Conservation (phyloP, 2,329 filamentous ascomycete species). For the Tetracladium maxilliforme region DNA sequence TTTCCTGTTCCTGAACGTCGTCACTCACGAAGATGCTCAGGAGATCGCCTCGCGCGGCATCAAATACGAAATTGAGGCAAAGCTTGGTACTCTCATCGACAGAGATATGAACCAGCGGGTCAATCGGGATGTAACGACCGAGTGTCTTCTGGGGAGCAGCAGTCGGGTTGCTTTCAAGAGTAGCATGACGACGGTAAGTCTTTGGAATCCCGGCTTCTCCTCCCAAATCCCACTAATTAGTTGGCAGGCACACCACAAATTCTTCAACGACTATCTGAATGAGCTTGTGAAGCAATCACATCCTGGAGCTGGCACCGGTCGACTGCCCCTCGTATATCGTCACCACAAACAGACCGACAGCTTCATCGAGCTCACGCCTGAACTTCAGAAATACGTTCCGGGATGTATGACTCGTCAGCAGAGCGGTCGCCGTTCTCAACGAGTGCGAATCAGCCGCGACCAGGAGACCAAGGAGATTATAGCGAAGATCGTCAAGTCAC, state of each 20-base stretch:
- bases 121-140: slow-evolving; percentile 49
- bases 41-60: slow-evolving; percentile 50
- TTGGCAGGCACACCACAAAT: slow-evolving; percentile 59
- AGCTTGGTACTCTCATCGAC: slow-evolving; percentile 71
- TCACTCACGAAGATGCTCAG: slow-evolving; percentile 49
- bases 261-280: slow-evolving; percentile 78
- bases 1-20: slow-evolving; percentile 61
- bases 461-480: slow-evolving; percentile 55
- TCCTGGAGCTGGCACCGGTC: slow-evolving; percentile 18
- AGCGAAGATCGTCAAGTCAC: slow-evolving; percentile 79
- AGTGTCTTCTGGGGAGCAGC: slow-evolving; percentile 51
- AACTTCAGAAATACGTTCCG: slow-evolving; percentile 45
- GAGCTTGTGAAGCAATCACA: slow-evolving; percentile 42
- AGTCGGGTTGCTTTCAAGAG: slow-evolving; percentile 61
- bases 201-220: too few relatives aligned
- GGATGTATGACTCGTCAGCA: slow-evolving; percentile 47
- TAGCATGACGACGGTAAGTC: slow-evolving; percentile 76
- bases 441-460: slow-evolving; percentile 64
- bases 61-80: slow-evolving; percentile 86
- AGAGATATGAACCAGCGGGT: slow-evolving; percentile 57
- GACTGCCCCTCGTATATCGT: slow-evolving; percentile 60
- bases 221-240: slow-evolving; percentile 1
- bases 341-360: slow-evolving; percentile 74
- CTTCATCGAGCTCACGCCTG: slow-evolving; percentile 61
- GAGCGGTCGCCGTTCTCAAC: slow-evolving; percentile 37